A percentile compares a stretch with the other conserved stretches of the same genome.
phyloP scores from a whole-genome alignment of 495 filamentous ascomycete genomes.

The Penicillium taxi region DNA sequence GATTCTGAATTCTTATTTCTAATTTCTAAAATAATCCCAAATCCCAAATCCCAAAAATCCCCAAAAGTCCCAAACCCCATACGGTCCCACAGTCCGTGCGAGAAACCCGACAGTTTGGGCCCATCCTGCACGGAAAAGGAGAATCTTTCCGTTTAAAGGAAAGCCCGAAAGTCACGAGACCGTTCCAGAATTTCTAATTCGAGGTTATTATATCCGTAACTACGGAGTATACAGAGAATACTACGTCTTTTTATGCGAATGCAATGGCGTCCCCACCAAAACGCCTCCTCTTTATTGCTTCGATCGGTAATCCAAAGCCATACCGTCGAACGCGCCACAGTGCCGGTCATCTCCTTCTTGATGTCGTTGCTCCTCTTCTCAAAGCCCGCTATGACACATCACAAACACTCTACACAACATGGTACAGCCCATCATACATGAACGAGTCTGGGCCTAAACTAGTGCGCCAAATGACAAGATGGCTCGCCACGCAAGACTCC shows the following conservation, averaged over 20 bases:
- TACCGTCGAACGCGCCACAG: conserved; percentile 71
- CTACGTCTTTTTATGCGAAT: no score
- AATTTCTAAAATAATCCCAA: no score
- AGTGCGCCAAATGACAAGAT: conserved; percentile 30
- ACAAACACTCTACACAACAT: conserved; percentile 45
- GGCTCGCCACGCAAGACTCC: conserved; percentile 40
- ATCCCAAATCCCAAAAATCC: no score
- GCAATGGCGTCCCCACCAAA: conserved; percentile 8
- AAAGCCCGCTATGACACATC: conserved; percentile 17
- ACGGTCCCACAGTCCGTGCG: no score
- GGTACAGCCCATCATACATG: conserved; percentile 66
- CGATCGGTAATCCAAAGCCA: conserved; percentile 59
- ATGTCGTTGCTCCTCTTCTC: conserved; percentile 42
- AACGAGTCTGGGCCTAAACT: conserved; percentile 56
- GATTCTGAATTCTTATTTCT: no score
- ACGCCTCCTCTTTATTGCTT: conserved; percentile 56
- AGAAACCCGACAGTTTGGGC: no score
- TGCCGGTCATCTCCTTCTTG: conserved; percentile 66
- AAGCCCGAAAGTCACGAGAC: no score
- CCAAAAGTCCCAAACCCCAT: no score
- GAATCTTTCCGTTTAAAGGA: no score
- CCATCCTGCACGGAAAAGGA: no score
- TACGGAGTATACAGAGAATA: conserved; percentile 1
- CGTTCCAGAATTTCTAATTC: no score
- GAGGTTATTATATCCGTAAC: no score